These are phyloP conservation scores for Lotus japonicus DNA, from an alignment of 306 rosid genomes.

Conservation along the genomic window DNA sequence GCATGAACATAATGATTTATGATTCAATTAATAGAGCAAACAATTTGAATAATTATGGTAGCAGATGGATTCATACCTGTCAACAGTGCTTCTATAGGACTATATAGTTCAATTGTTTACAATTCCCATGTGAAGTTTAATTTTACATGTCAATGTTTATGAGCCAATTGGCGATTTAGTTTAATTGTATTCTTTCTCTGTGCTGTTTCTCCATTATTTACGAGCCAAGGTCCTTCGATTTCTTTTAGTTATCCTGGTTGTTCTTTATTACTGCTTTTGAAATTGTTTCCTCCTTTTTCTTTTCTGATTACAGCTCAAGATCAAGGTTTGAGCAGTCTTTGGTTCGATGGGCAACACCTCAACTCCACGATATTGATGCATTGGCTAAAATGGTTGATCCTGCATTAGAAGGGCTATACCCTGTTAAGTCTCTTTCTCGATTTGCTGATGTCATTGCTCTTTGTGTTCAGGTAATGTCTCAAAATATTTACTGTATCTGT, in stretches of 20 bases:
- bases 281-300: background rate
- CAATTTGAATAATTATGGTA: too few species aligned
- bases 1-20: background rate
- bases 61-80: too few species aligned
- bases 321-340: slow-evolving; percentile 83
- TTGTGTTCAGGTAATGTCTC: slow-evolving; percentile 80
- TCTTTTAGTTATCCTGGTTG: background rate
- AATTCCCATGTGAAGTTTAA: too few species aligned
- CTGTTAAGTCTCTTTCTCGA: slow-evolving; percentile 93
- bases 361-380: slow-evolving; percentile 96
- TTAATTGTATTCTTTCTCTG: background rate
- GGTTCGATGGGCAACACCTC: slow-evolving; percentile 99
- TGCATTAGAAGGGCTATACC: slow-evolving; percentile 76
- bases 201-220: background rate
- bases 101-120: too few species aligned
- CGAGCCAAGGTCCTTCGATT: background rate
- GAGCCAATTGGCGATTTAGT: background rate
- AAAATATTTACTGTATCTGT: background rate
- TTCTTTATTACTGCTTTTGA: background rate
- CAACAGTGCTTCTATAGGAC: too few species aligned
- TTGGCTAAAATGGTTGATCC: slow-evolving; percentile 97
- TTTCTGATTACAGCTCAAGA: slow-evolving; percentile 54
- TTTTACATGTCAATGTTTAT: too few species aligned
- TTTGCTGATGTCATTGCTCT: slow-evolving; percentile 96
- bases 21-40: background rate